A percentile compares a stretch with the other conserved stretches of the same genome.
These are phyloP conservation scores for Nakaseomyces uthaithaninus DNA, from an alignment of 1,139 yeast species.

Conservation along the genomic window DNA sequence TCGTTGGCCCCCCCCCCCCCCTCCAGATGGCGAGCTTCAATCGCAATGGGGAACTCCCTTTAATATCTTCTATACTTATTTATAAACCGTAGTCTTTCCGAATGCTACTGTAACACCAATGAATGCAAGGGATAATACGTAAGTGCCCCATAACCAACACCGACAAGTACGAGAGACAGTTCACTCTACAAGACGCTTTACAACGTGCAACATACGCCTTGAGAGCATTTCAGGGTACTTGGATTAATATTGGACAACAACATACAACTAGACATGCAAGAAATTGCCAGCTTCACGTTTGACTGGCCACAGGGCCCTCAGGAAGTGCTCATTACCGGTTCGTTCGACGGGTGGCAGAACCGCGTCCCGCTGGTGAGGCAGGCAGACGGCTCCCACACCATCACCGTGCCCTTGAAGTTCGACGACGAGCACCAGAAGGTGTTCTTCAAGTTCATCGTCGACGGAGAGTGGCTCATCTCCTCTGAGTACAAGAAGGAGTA, in stretches of 20 bases:
- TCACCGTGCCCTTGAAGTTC: slow-evolving; percentile 46
- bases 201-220: too few species aligned
- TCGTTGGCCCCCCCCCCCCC: too few species aligned
- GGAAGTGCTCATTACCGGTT: slow-evolving; percentile 67
- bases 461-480: slow-evolving; percentile 60
- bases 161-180: too few species aligned
- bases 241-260: not conserved
- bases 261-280: not conserved
- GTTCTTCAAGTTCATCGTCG: slow-evolving; percentile 65
- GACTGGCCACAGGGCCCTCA: slow-evolving; percentile 67
- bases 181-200: too few species aligned
- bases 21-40: too few species aligned
- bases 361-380: slow-evolving; percentile 53
- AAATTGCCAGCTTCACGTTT: slow-evolving; percentile 18
- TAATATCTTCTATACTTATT: too few species aligned
- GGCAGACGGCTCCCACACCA: slow-evolving; percentile 52
- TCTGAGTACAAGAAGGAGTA: slow-evolving; percentile 39
- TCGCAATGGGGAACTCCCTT: too few species aligned
- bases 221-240: too few species aligned
- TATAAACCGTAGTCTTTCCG: too few species aligned
- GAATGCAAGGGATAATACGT: too few species aligned
- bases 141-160: too few species aligned
- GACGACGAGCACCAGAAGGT: slow-evolving; percentile 37
- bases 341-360: slow-evolving; percentile 70
- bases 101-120: too few species aligned